Conservation (phyloP, 2,329 filamentous ascomycete species). For the Stagonosporopsis vannaccii region DNA sequence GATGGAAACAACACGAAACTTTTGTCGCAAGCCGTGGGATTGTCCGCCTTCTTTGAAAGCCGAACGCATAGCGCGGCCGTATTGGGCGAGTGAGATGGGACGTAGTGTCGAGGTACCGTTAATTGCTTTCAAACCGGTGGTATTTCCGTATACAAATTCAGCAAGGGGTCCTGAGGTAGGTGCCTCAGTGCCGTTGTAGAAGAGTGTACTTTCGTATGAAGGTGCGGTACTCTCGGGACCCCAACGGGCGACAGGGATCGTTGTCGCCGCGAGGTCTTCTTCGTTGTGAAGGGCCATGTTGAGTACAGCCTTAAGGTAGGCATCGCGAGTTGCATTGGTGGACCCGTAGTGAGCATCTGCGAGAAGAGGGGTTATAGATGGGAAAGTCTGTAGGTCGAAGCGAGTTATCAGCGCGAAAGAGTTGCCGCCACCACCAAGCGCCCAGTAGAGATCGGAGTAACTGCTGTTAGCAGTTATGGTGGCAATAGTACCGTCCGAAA, state of each 20-base stretch:
- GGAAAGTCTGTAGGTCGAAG: slow-evolving; percentile 25
- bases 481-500: slow-evolving; percentile 33
- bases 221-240: slow-evolving; percentile 22
- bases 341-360: slow-evolving; percentile 27
- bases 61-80: slow-evolving; percentile 10
- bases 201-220: slow-evolving; percentile 24
- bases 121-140: slow-evolving; percentile 13
- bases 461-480: slow-evolving; percentile 24
- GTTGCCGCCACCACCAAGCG: slow-evolving; percentile 36
- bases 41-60: slow-evolving; percentile 23
- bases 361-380: slow-evolving; percentile 14
- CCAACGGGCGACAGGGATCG: slow-evolving; percentile 29
- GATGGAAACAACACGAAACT: slow-evolving; percentile 26
- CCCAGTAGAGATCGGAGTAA: slow-evolving; percentile 42
- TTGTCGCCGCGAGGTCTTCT: slow-evolving; percentile 18
- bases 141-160: slow-evolving; percentile 19
- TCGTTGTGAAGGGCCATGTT: slow-evolving; percentile 25
- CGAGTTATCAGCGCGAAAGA: slow-evolving; percentile 28
- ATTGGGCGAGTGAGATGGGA: slow-evolving; percentile 21
- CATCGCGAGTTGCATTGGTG: slow-evolving; percentile 8
- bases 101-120: slow-evolving; percentile 20
- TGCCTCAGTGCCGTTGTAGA: slow-evolving; percentile 27
- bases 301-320: slow-evolving; percentile 22
- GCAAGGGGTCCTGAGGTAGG: slow-evolving; percentile 21
- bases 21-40: slow-evolving; percentile 24